A percentile compares a stretch with the other conserved stretches of the same genome.
phyloP scores from a whole-genome alignment of 2,329 filamentous ascomycete species.

The Talaromyces sp. region DNA sequence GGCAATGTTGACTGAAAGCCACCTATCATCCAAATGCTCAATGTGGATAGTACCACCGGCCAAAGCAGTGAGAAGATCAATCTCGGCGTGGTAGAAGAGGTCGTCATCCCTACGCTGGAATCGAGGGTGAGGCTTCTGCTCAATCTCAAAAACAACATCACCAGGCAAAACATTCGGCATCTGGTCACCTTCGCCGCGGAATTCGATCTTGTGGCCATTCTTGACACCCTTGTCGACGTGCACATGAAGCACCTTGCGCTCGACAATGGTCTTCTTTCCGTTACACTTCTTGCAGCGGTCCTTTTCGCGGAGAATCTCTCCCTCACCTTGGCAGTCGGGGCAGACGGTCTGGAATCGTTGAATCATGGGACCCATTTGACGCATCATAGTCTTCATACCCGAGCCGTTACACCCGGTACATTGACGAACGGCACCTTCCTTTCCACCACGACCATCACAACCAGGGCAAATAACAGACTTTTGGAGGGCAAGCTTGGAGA shows the following conservation, averaged over 20 bases:
- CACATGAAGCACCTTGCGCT: constrained; percentile 97
- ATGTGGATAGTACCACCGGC: constrained; percentile 88
- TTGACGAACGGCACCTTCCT: constrained; percentile 95
- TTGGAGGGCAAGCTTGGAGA: constrained; percentile 94
- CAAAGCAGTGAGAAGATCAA: constrained; percentile 91
- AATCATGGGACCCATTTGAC: constrained; percentile 99
- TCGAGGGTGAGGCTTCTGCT: constrained; percentile 94
- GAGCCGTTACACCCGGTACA: constrained; percentile 87
- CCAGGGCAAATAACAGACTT: constrained; percentile 96
- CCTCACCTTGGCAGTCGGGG: constrained; percentile 96
- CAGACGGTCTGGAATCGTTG: constrained; percentile 99
- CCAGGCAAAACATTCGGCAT: constrained; percentile 88
- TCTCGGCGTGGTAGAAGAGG: constrained; percentile 89
- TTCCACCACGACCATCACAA: constrained; percentile 91
- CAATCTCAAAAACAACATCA: constrained; percentile 97
- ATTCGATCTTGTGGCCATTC: constrained; percentile 94
- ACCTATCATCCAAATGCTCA: constrained; percentile 95
- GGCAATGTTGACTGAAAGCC: constrained; percentile 88
- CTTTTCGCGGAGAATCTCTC: constrained; percentile 94
- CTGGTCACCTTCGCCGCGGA: constrained; percentile 95
- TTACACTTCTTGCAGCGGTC: constrained; percentile 95
- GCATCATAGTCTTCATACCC: constrained; percentile 99
- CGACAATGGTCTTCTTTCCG: constrained; percentile 97
- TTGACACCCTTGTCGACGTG: constrained; percentile 94
- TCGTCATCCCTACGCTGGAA: constrained; percentile 98